These are phyloP conservation scores for Haplosporangium sp. DNA, from an alignment of 371 early-diverging fungal genomes.

Conservation along the genomic window DNA sequence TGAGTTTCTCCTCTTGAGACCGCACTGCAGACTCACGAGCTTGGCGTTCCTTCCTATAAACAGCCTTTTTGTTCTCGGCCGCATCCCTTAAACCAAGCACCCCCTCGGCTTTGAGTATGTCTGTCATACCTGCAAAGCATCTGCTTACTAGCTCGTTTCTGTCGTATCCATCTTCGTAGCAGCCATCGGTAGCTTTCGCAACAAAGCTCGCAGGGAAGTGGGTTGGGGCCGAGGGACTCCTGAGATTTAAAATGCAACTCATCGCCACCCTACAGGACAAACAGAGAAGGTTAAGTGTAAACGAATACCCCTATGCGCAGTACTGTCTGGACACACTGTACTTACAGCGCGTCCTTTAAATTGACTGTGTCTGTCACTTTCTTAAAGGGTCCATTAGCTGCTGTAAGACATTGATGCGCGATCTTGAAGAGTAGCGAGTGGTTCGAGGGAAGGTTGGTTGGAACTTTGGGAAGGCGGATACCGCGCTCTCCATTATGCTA, in stretches of 20 bases:
- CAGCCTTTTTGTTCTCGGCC: slow-evolving; percentile 7
- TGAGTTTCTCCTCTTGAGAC: too few species aligned
- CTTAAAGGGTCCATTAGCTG: slow-evolving; percentile 3
- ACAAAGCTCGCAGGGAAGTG: slow-evolving; percentile 1
- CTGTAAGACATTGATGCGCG: slow-evolving; percentile 2
- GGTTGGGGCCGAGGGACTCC: slow-evolving; percentile 1
- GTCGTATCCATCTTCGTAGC: slow-evolving; percentile 8
- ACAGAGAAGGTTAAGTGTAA: neutral
- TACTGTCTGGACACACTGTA: slow-evolving; percentile 2
- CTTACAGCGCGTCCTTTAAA: slow-evolving; percentile 3
- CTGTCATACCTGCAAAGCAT: slow-evolving; percentile 5
- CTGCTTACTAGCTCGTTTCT: slow-evolving; percentile 6
- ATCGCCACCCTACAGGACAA: slow-evolving; percentile 10
- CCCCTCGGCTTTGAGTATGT: neutral
- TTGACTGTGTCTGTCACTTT: neutral
- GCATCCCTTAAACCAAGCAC: slow-evolving; percentile 6
- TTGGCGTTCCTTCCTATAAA: neutral
- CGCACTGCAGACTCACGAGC: neutral
- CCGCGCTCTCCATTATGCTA: slow-evolving; percentile 9
- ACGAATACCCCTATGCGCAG: neutral
- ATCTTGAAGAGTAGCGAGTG: neutral
- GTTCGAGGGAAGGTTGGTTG: slow-evolving; percentile 3
- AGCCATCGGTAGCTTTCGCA: slow-evolving; percentile 5
- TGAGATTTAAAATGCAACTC: slow-evolving; percentile 7
- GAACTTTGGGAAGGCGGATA: slow-evolving; percentile 3